Conservation (phyloP, 352 stramenopile genomes). For the Pythium utonaiense region DNA sequence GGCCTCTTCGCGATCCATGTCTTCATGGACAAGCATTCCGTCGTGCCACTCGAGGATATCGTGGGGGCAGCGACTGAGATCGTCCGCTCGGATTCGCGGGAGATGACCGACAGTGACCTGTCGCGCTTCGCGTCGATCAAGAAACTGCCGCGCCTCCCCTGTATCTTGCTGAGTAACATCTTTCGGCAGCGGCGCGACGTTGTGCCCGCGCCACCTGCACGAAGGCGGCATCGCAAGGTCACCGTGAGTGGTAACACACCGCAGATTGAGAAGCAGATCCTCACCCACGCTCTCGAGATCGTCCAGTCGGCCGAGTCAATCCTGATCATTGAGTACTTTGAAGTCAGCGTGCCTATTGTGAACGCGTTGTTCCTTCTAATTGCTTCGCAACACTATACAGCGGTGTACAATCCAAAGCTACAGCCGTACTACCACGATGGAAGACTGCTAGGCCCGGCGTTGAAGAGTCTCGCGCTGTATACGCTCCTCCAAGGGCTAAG, state of each 20-base stretch:
- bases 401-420: conserved; percentile 11
- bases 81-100: not conserved
- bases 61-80: not conserved
- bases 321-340: conserved; percentile 16
- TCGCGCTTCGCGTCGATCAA: no score
- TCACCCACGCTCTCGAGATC: conserved; percentile 2
- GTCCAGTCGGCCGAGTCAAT: conserved; percentile 11
- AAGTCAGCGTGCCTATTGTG: conserved; percentile 7
- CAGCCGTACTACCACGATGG: not conserved
- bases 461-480: conserved; percentile 3
- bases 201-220: no score
- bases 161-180: no score
- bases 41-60: not conserved
- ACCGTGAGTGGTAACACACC: not conserved
- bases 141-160: no score
- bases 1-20: conserved; percentile 3
- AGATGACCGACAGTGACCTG: not conserved
- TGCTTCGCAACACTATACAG: not conserved
- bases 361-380: conserved; percentile 4
- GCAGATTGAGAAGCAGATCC: not conserved
- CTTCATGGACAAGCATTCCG: conserved; percentile 6
- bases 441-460: not conserved
- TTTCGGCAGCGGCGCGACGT: no score
- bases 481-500: conserved; percentile 7
- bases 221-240: no score